Evolutionary conservation across 192 early-diverging fungal genomes (phyloP), one percentile per base, ranked within the genome.

Genomic region (Spinellus fusiger): DNA sequence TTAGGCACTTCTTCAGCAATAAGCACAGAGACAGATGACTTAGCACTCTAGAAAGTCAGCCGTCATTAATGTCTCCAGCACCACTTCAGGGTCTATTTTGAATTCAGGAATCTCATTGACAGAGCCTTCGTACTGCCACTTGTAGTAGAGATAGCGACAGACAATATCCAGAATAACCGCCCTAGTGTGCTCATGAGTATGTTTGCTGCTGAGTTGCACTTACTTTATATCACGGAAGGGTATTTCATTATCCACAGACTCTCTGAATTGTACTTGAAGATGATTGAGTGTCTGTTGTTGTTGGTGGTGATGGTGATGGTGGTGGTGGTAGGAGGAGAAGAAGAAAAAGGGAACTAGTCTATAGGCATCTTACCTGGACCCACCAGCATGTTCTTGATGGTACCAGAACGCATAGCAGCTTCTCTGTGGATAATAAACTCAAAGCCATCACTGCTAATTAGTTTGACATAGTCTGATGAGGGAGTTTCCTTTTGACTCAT

Each of bases 11-110:
- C n/a, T n/a, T n/a, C n/a, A n/a, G n/a, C n/a, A n/a, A n/a, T n/a
- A n/a, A n/a, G n/a, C n/a, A n/a, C 16, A n/a, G 25, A 7, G 10
- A 6, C 25, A 38, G n/a, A n/a, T 59, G 49, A 29, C 49, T 71
- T 74, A 90, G 75, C 91, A 93, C 65, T 98, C 95, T 52, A 99
- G 69, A 65, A 95, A 99, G 70, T 99, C 94, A 0, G 95, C 90
- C 18, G 92, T 93, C 92, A 95, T 94, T 37, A 99, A 65, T 16
- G 95, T 80, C 65, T 99, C 96, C 54, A 96, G 70, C 0, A 89
- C 89, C 16, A 93, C 79, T 65, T 95, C 89, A 18, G 92, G 83
- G 12, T 95, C 89, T 59, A 99, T 92, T 18, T 74, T 70, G 69
- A 98, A 98, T 64, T 93, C 89, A 38, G 96, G 95, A 25, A 93